phyloP scores from a whole-genome alignment of 2,329 filamentous ascomycete species.

The Tolypocladium amazonense region DNA sequence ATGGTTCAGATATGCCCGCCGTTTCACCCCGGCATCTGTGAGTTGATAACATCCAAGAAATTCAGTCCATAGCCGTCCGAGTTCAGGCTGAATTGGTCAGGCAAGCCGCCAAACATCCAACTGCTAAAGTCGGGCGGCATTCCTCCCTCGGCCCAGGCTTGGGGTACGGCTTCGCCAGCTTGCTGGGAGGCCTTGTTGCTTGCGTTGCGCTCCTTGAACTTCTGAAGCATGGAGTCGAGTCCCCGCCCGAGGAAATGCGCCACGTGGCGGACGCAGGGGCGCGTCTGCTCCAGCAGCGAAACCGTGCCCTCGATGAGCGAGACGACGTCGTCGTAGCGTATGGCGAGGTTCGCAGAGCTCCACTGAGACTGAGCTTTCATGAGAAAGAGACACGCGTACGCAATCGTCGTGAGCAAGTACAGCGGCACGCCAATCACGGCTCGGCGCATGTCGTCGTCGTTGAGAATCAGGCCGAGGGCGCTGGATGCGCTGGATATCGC shows the following conservation, averaged over 20 bases:
- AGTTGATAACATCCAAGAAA: constrained; percentile 14
- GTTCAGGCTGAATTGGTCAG: constrained; percentile 6
- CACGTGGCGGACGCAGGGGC: constrained; percentile 15
- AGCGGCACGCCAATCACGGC: constrained; percentile 20
- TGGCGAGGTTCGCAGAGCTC: constrained; percentile 14
- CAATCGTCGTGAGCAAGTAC: constrained; percentile 20
- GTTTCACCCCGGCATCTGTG: constrained; percentile 12
- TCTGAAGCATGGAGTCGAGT: constrained; percentile 17
- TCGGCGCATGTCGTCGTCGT: constrained; percentile 18
- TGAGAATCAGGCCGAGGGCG: constrained; percentile 16
- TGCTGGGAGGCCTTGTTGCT: constrained; percentile 4
- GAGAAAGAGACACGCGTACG: constrained; percentile 20
- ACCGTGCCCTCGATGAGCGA: constrained; percentile 14
- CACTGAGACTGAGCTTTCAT: constrained; percentile 21
- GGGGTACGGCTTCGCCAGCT: constrained; percentile 1
- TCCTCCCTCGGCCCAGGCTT: neutral
- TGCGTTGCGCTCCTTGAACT: constrained; percentile 12
- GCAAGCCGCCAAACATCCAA: constrained; percentile 15
- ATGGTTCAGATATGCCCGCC: neutral
- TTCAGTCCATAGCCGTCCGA: constrained; percentile 12
- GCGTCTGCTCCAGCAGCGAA: constrained; percentile 12
- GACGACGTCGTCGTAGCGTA: constrained; percentile 19
- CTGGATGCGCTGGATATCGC: constrained; percentile 24
- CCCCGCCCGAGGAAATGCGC: constrained; percentile 18
- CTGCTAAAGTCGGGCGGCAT: constrained; percentile 11